Conservation (phyloP, 345 rosid species). For the Linum usitatissimum region DNA sequence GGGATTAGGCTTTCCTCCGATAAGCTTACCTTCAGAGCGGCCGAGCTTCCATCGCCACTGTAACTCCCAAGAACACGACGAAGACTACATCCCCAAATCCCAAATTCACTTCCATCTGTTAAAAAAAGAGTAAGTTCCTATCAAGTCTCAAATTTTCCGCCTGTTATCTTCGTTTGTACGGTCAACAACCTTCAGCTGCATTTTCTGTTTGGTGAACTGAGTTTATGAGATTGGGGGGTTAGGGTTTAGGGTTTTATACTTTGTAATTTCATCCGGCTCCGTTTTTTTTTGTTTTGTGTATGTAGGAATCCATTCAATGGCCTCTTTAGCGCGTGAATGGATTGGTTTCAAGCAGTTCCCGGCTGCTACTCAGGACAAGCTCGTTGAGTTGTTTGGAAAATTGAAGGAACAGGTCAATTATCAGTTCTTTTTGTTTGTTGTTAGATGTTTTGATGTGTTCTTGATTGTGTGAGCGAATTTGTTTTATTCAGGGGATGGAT, state of each 20-base stretch:
- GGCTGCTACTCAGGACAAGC: slow-evolving; percentile 55
- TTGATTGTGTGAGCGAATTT: slow-evolving; percentile 1
- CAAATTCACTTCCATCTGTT: background rate
- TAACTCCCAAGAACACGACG: too few relatives aligned
- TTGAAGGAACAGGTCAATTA: slow-evolving; percentile 53
- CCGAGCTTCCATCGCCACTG: too few relatives aligned
- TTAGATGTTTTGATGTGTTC: background rate
- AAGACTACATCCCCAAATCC: too few relatives aligned
- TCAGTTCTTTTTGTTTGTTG: background rate
- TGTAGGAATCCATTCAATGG: slow-evolving; percentile 16
- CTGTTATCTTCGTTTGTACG: background rate
- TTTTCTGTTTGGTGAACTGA: background rate
- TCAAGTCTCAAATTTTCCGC: background rate
- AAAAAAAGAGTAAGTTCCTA: background rate
- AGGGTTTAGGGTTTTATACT: slow-evolving; percentile 20
- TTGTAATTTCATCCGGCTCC: background rate
- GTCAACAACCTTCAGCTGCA: background rate
- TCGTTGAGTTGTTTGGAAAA: slow-evolving; percentile 61
- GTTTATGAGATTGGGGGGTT: background rate
- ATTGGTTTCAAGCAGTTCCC: slow-evolving; percentile 73
- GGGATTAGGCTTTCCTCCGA: too few relatives aligned
- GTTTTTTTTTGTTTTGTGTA: too few relatives aligned
- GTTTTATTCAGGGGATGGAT: slow-evolving; percentile 39
- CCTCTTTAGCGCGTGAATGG: slow-evolving; percentile 51
- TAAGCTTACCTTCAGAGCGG: too few relatives aligned